Percentiles rank a stretch among this genome's conserved stretches.
These are phyloP conservation scores for Gossypium mustelinum DNA, from an alignment of 345 rosid species.

Conservation along the genomic window DNA sequence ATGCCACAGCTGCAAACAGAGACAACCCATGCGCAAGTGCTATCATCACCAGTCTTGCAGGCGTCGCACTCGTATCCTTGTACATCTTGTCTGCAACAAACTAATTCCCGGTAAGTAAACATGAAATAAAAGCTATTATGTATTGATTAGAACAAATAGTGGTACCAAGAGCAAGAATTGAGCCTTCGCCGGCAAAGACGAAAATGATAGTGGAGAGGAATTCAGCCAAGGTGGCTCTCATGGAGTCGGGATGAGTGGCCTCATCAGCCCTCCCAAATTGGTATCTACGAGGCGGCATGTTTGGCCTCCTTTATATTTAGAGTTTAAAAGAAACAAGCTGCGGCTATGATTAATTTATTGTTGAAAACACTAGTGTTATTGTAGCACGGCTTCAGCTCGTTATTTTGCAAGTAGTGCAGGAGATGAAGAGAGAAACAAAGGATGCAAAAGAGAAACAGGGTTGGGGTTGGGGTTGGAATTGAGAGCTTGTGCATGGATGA, in stretches of 20 bases:
- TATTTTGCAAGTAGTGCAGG: not conserved
- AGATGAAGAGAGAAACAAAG: not conserved
- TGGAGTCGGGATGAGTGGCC: constrained; percentile 24
- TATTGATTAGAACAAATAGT: not conserved
- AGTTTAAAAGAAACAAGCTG: not conserved
- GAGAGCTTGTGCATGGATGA: constrained; percentile 26
- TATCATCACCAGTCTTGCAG: constrained; percentile 12
- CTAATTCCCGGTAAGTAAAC: too few species aligned
- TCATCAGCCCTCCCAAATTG: constrained; percentile 16
- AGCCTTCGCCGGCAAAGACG: constrained; percentile 22
- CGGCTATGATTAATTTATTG: not conserved
- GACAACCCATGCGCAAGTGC: constrained; percentile 19
- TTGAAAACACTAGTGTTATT: not conserved
- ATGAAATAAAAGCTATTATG: not conserved
- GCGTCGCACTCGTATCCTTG: constrained; percentile 3
- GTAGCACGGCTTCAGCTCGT: too few species aligned
- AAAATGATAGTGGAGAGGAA: constrained; percentile 14
- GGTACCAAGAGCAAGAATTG: constrained; percentile 20
- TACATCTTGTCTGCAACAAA: constrained; percentile 13
- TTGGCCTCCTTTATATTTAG: not conserved
- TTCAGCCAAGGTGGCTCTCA: constrained; percentile 20
- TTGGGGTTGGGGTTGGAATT: not conserved
- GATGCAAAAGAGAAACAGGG: not conserved
- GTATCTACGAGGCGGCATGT: constrained; percentile 16
- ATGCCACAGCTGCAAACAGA: constrained; percentile 15